Conservation (phyloP, 2,329 filamentous ascomycete genomes). For the Cadophora sp. region DNA sequence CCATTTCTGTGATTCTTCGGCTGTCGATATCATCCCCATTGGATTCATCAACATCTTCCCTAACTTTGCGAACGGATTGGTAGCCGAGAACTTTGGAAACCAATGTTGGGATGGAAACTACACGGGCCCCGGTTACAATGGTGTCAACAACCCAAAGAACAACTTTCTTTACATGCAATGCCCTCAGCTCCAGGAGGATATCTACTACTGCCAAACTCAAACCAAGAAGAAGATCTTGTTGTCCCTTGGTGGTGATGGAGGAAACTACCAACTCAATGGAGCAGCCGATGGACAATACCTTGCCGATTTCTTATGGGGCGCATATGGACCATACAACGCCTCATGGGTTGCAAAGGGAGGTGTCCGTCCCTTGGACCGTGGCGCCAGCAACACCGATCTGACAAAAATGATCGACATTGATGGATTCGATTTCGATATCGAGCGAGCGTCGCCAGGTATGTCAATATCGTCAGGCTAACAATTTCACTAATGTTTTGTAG, state of each 20-base stretch:
- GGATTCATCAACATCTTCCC: conserved; percentile 52
- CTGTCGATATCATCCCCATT: conserved; percentile 52
- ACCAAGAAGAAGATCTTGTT: conserved; percentile 50
- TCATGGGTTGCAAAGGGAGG: conserved; percentile 43
- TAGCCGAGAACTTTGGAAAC: conserved; percentile 51
- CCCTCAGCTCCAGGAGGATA: conserved; percentile 45
- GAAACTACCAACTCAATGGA: conserved; percentile 22
- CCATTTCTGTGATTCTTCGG: conserved; percentile 48
- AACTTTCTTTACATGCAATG: conserved; percentile 46
- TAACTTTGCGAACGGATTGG: conserved; percentile 50
- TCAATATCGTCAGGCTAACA: background rate
- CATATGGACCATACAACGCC: conserved; percentile 49
- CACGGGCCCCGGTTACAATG: conserved; percentile 35
- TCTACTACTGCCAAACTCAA: conserved; percentile 49
- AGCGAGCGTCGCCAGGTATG: conserved; percentile 34
- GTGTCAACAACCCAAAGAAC: conserved; percentile 41
- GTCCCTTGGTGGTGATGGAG: conserved; percentile 47
- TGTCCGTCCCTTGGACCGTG: conserved; percentile 40
- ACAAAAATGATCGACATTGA: conserved; percentile 40
- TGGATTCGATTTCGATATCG: conserved; percentile 46
- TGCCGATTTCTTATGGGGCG: conserved; percentile 48
- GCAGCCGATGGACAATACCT: conserved; percentile 39
- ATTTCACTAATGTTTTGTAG: conserved; percentile 31
- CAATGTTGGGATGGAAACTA: conserved; percentile 48
- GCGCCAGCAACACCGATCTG: conserved; percentile 21